Evolutionary conservation across 345 rosid genomes (phyloP), one percentile per base, ranked within the genome.

Genomic region (Sonneratia alba): DNA sequence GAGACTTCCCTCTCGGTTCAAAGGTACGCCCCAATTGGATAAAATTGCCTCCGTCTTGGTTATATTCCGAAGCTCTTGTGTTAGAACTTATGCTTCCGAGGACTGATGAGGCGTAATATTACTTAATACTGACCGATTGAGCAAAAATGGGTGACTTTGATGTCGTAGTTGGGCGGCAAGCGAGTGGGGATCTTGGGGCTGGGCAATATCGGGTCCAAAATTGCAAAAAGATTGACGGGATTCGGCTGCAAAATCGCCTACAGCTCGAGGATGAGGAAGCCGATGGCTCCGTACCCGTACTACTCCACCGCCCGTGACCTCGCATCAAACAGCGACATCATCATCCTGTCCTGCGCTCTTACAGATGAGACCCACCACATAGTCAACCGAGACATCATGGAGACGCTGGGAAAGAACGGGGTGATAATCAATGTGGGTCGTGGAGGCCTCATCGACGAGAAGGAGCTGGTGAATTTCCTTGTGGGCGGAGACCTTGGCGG

Each of bases 401-500:
- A 70, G 6, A 78, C 82, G 12, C 24, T 86, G 65, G 87, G 89
- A 45, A 81, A 78, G 66, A 68, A 37, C 56, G 89, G 89, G 53
- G 82, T 86, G 27, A 74, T 86, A 15, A 73, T 88, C 53, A 88
- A 88, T 24, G 76, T 86, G 2, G 93, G 90, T 0, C 90, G 90
- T 5, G 90, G 90, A 19, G 64, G 79, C 4, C 79, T 88, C 66
- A 36, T 86, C 15, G 86, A 88, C 7, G 90, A 88, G 77, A 77
- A 85, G 77, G 98, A 89, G 75, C 67, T 89, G 78, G 91, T 89
- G 12, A 78, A 79, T 71, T 82, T 81, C 66, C 74, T 93, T 75
- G 75, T 82, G 61, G 69, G 45, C 51, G 91, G 98, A 18, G 83
- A 89, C 56, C 79, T 91, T 37, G 88, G 88, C 34, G 96, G 96